Base-by-base conservation (phyloP, 331 rosid species). In the Pyracantha coccinea region DNA sequence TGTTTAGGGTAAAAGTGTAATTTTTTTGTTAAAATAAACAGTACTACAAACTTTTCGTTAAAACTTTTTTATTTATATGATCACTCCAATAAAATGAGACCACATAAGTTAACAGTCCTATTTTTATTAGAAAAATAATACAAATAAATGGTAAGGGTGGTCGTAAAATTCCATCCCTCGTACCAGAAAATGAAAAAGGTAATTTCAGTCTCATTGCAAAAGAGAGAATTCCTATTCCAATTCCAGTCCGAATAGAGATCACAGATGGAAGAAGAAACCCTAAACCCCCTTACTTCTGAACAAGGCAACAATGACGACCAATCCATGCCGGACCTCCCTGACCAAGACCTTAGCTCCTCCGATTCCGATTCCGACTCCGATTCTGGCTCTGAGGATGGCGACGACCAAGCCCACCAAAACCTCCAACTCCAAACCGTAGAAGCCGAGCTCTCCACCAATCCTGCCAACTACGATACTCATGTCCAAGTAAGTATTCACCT, bases 331-430 rank as follows among this genome's bases (percentile, higher is more conserved):
- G 90, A 80, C 72, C 64, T 53, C 29, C 59, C 80, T 31, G 74
- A 7, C 17, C 78, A 75, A 57, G 76, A 77, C 80, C 82, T 80
- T 35, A 9, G 21, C 28, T 67, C 81, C 28, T 59, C 69, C 10
- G 77, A 67, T 33, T 78, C 86, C 24, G 68, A 45, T 32, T 87
- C 89, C 20, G 84, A 68, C 16, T 85, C 92, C 47, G 84, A 44
- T 3, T 84, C 90, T 9, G 85, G 82, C 35, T 87, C 89, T 2
- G 93, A 86, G 6, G 90, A 82, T 25, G 93, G 85, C 41, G 96
- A 88, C 29, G 96, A 88, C 29, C 74, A 53, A 69, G 83, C 92
- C 64, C 87, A 82, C 85, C 85, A 84, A 82, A 88, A 88, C 4
- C 81, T 82, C 35, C 85, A 82, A 74, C 85, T 92, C 17, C 82